Base-by-base conservation (phyloP, 2,329 filamentous ascomycete species). In the Rhynchosporium secalis region DNA sequence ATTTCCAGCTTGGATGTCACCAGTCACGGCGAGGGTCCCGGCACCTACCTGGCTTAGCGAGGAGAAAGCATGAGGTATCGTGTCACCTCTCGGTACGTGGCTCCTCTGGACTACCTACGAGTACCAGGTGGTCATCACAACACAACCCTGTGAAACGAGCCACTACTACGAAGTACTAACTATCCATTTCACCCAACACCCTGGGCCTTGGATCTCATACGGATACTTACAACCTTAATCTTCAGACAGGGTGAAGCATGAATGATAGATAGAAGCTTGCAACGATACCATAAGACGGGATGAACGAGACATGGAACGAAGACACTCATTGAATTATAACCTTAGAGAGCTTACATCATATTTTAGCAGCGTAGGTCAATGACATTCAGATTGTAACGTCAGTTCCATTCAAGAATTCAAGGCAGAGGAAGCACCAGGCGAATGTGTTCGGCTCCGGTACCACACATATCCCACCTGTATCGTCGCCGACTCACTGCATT, bases 261-360 rank as follows among this genome's bases (percentile, higher is more conserved):
- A 54, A 54, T 41, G 33, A 36, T 36, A 33, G 49, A 52, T 52
- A 20, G 33, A 20, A 52, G 49, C 49, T 40, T 52, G 49, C 20
- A 20, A 20, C 20, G 49, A 26, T 36, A 38, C 7, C 48, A 52
- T 40, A 7, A 52, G 36, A 54, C n/a, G 51, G 40, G 49, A 40
- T 38, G 49, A 52, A 54, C 9, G 36, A 38, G 33, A 29, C 4
- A 40, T 38, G 20, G 33, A n/a, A 52, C 38, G 31, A 52, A 52
- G 12, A n/a, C 33, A 26, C 49, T 20, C 15, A 36, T 46, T 10
- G 4, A 26, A 20, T 8, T 3, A 26, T 20, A 4, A 12, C 33
- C 20, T 12, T 7, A 38, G 20, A 12, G 33, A 52, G 33, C 49
- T 38, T 40, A 38, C 20, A 10, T 48, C 26, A 40, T 52, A 33